These are phyloP conservation scores for Odontarrhena argentea DNA, from an alignment of 345 rosid genomes.

Conservation along the genomic window DNA sequence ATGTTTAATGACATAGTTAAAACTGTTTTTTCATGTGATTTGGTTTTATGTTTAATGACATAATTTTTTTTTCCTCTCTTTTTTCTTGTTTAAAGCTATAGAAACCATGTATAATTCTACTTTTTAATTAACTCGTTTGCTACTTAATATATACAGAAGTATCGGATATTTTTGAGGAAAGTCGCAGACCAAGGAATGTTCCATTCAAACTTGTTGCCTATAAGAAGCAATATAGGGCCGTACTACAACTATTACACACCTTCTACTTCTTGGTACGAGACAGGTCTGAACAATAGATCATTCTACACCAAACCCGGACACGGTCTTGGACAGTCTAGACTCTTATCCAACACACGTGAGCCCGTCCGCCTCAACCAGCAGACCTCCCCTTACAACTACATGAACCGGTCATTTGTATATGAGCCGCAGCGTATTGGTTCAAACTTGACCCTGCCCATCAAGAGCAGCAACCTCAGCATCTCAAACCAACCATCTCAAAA, in stretches of 20 bases:
- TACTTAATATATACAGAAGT: conserved; percentile 57
- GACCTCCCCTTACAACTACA: conserved; percentile 18
- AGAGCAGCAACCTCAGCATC: conserved; percentile 27
- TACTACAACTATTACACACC: conserved; percentile 22
- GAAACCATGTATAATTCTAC: conserved; percentile 1
- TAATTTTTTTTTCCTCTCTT: background rate
- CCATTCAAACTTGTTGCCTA: conserved; percentile 16
- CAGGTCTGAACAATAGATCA: conserved; percentile 30
- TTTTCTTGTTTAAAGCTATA: background rate
- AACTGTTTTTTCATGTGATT: background rate
- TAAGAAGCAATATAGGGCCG: conserved; percentile 18
- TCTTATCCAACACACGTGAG: conserved; percentile 32
- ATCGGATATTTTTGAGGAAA: conserved; percentile 59
- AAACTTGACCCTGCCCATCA: conserved; percentile 28
- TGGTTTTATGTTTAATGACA: too few species aligned
- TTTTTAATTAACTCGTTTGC: background rate
- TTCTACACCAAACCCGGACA: conserved; percentile 16
- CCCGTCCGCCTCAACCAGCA: conserved; percentile 16
- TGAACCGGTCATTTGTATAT: conserved; percentile 36
- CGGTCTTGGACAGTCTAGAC: conserved; percentile 40
- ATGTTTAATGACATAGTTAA: background rate
- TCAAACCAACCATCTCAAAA: conserved; percentile 27
- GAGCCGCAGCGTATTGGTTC: conserved; percentile 30
- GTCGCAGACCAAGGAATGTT: conserved; percentile 43
- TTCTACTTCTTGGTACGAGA: conserved; percentile 22